Base-by-base conservation (phyloP, 208 protist genomes). In the Crithidia sp. region DNA sequence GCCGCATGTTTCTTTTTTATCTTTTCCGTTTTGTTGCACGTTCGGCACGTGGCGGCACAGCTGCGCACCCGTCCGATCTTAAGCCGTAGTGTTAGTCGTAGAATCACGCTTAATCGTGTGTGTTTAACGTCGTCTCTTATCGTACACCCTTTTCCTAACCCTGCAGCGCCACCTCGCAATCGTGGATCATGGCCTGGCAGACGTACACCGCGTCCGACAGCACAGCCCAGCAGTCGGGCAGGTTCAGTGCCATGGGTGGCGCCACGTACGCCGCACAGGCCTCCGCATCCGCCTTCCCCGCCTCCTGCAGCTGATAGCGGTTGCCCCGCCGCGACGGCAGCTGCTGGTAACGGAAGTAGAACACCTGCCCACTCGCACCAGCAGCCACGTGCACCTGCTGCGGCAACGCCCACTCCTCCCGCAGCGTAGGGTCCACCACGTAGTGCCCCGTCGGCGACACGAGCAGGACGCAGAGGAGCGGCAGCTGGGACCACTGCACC, bases 351-450 rank as follows among this genome's bases (percentile, higher is more conserved):
- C 76, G 81, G 55, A 83, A 71, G 78, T 88, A 88, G 52, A 71
- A 74, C 50, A 96, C 68, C 58, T 89, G 80, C 7, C 89, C 88
- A 17, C 67, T 60, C 5, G 60, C 71, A 19, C 84, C 87, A 4
- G 83, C 87, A 0, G 89, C 89, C 5, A 96, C 81, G 60, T 87
- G 84, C 41, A 91, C 64, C 76, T 91, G 89, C 74, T 93, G 91
- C 57, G 91, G 91, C 41, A 96, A 60, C 55, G 91, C 91, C 36
- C 89, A 76, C 57, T 94, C 91, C 88, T 96, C 91, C 13, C 76
- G 66, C 65, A 70, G 70, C 6, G 82, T 88, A 36, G 91, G 85
- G 67, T 96, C 91, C 41, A 94, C 84, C 9, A 96, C 68, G 77
- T 89, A 91, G 66, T 96, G 91, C 8, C 88, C 82, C 9, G 91